Evolutionary conservation across 805 yeast genomes (phyloP).

Genomic region (Grigorovia yakushimaensis): DNA sequence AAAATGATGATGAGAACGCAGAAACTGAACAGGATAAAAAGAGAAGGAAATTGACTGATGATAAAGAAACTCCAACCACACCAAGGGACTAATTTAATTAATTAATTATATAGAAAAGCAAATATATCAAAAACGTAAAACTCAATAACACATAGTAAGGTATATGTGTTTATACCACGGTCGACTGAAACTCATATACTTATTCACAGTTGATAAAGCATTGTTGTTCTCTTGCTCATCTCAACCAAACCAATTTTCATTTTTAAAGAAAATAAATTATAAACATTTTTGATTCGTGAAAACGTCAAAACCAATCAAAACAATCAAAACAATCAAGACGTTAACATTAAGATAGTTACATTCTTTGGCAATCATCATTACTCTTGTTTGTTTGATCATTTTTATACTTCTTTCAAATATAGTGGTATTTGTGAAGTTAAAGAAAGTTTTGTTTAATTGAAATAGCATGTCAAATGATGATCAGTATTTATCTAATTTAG

Average conservation of each 20-base stretch:
- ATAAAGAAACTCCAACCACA: conserved; percentile 12
- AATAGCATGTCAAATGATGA: background rate
- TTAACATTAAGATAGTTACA: too few relatives aligned
- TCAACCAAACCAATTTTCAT: background rate
- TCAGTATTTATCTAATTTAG: conserved; percentile 26
- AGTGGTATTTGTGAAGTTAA: too few relatives aligned
- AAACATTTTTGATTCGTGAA: background rate
- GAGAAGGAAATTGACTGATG: conserved; percentile 8
- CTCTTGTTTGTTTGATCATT: too few relatives aligned
- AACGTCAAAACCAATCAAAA: too few relatives aligned
- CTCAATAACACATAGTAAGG: background rate
- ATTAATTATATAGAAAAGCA: background rate
- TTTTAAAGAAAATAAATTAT: too few relatives aligned
- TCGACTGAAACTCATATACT: too few relatives aligned
- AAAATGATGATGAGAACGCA: background rate
- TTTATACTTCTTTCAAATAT: too few relatives aligned
- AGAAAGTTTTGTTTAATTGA: too few relatives aligned
- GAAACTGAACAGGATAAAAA: conserved; percentile 7
- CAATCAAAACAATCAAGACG: too few relatives aligned
- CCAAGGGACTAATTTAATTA: conserved; percentile 16
- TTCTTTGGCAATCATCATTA: too few relatives aligned
- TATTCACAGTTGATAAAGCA: too few relatives aligned
- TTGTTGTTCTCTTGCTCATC: background rate
- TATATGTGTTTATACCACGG: too few relatives aligned
- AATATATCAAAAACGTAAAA: background rate